These are phyloP conservation scores for Sugiyamaella marilandica DNA, from an alignment of 805 yeast species.

Conservation along the genomic window DNA sequence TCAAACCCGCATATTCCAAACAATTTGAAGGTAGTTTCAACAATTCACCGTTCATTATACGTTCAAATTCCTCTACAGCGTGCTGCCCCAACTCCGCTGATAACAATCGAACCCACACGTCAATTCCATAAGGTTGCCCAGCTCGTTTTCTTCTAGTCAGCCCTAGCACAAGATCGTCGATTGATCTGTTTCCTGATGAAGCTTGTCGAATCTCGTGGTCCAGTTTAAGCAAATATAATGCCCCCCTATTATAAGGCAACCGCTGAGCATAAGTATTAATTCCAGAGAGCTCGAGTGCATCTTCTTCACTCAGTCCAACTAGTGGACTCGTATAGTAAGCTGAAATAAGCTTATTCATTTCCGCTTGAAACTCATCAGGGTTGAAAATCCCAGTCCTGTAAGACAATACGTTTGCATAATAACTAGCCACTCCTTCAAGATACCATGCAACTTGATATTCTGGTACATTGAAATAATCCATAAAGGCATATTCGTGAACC, in stretches of 20 bases:
- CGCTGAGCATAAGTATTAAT: background rate
- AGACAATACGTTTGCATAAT: background rate
- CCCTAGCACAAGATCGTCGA: background rate
- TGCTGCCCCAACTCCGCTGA: background rate
- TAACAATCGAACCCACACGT: background rate
- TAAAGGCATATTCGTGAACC: background rate
- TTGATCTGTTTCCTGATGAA: background rate
- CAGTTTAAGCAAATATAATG: background rate
- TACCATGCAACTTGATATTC: background rate
- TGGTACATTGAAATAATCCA: background rate
- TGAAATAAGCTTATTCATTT: background rate
- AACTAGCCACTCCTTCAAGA: background rate
- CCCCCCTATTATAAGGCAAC: background rate
- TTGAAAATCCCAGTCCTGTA: background rate
- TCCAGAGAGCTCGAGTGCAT: background rate
- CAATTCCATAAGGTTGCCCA: background rate
- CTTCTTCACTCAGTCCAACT: background rate
- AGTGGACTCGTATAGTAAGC: background rate
- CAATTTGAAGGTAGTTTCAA: background rate
- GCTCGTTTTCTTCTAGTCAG: background rate
- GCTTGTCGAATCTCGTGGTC: background rate
- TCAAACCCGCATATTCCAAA: background rate
- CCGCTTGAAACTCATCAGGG: background rate
- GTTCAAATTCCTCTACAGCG: background rate
- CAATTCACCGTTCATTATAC: background rate